Base-by-base conservation (phyloP, 2,329 filamentous ascomycete species). In the Colletotrichum sidae region DNA sequence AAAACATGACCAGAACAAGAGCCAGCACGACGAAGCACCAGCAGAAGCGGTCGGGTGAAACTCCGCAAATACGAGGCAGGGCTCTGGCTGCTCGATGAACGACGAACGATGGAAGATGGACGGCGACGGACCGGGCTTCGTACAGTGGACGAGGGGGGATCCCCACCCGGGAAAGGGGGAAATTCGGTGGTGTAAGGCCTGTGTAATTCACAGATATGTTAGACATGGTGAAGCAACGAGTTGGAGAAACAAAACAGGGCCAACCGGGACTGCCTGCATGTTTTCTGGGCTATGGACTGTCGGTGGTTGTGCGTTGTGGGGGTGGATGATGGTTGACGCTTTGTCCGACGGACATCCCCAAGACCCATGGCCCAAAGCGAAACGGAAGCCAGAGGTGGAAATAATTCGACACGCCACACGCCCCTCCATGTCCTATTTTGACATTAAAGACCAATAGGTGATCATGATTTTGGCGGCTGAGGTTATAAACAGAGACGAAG, bases 261-360 rank as follows among this genome's bases (percentile, higher is more conserved):
- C n/a, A 42, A 34, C 42, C 51, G 57, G 37, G 8, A 6, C 39
- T 55, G 41, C 39, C 46, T 39, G 13, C 12, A 39, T 45, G 49
- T 25, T 25, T 25, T 25, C 25, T 33, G 25, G 12, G 17, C 46
- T 13, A 15, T 59, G 25, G 47, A 15, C 25, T 59, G 60, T 10
- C 42, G 55, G 55, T 57, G 15, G 55, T 50, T 10, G 13, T 52
- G 12, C 37, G 56, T 53, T 53, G 47, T 45, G 56, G 56, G 62
- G 58, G 62, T 62, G 62, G 52, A 44, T 38, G 59, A 59, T 62
- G 50, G 41, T 44, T 11, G 13, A 44, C 58, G 42, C 65, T 67
- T 68, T 68, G 68, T 69, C 68, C 68, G 68, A 68, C 68, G 68
- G 68, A 69, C 68, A 69, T 69, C 68, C 66, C 68, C 68, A 69